Evolutionary conservation across 768 basidiomycete genomes (phyloP).

Genomic region (Kwoniella pini): DNA sequence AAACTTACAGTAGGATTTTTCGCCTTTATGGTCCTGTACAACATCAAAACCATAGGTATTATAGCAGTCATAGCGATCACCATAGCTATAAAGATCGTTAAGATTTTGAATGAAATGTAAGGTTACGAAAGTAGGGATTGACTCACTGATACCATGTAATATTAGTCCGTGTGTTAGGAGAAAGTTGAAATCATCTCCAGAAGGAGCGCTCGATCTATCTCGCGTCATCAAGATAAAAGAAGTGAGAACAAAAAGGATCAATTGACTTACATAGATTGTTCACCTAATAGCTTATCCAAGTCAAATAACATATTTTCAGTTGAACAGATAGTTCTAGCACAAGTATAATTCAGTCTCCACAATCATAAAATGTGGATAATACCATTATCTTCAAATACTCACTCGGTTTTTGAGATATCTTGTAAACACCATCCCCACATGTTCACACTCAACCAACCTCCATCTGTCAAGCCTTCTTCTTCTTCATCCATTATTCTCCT

Average conservation of each 20-base stretch:
- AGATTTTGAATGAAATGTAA: background rate
- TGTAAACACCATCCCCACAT: constrained; percentile 27
- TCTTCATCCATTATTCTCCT: background rate
- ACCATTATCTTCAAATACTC: constrained; percentile 2
- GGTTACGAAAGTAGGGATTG: too few relatives aligned
- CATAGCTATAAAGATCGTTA: constrained; percentile 13
- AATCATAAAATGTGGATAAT: background rate
- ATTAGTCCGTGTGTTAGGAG: constrained; percentile 21
- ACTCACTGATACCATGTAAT: constrained; percentile 25
- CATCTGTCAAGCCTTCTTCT: background rate
- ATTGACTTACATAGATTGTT: constrained; percentile 7
- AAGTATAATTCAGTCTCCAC: too few relatives aligned
- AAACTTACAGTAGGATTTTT: constrained; percentile 1
- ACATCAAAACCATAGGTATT: constrained; percentile 14
- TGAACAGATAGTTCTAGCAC: constrained; percentile 13
- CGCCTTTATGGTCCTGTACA: constrained; percentile 6
- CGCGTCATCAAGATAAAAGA: background rate
- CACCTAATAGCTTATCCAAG: constrained; percentile 6
- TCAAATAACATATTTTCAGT: constrained; percentile 18
- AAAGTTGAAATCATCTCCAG: constrained; percentile 21
- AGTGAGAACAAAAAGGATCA: background rate
- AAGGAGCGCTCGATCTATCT: constrained; percentile 3
- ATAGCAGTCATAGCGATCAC: constrained; percentile 21
- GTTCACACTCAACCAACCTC: constrained; percentile 12
- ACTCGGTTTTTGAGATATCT: constrained; percentile 4